phyloP scores from a whole-genome alignment of 257 asterid species.

The Nicotiana benthamiana region DNA sequence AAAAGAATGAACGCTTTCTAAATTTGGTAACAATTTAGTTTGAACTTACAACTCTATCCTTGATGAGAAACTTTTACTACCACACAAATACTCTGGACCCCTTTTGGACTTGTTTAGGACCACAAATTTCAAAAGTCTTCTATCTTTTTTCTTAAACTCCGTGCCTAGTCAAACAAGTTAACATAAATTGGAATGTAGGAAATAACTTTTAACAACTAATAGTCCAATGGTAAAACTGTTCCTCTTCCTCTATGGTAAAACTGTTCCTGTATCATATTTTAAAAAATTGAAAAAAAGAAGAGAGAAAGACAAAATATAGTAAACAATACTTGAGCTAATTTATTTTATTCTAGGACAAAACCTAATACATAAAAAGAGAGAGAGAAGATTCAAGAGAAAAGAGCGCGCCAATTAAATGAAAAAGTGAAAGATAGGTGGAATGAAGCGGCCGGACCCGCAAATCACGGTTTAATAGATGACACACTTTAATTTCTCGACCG shows the following conservation, averaged over 20 bases:
- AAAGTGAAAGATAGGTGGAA: background rate
- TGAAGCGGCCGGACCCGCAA: background rate
- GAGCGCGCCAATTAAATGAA: background rate
- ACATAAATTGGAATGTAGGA: too few species aligned
- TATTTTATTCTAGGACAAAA: background rate
- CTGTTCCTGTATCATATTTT: background rate
- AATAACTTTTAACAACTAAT: background rate
- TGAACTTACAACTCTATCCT: too few species aligned
- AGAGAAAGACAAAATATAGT: background rate
- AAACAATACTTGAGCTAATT: background rate
- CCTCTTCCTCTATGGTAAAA: background rate
- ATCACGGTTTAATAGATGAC: slow-evolving; percentile 2
- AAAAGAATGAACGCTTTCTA: too few species aligned
- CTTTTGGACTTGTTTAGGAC: too few species aligned
- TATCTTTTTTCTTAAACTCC: too few species aligned
- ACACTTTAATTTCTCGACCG: background rate
- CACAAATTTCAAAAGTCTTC: too few species aligned
- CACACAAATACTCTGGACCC: too few species aligned
- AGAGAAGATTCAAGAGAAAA: background rate
- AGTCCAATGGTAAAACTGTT: background rate
- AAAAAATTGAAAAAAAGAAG: background rate
- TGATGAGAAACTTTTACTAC: too few species aligned
- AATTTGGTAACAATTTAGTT: too few species aligned
- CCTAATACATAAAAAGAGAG: background rate
- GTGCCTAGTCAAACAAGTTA: too few species aligned